Base-by-base conservation (phyloP, 768 basidiomycete species). In the Lactarius vividus region DNA sequence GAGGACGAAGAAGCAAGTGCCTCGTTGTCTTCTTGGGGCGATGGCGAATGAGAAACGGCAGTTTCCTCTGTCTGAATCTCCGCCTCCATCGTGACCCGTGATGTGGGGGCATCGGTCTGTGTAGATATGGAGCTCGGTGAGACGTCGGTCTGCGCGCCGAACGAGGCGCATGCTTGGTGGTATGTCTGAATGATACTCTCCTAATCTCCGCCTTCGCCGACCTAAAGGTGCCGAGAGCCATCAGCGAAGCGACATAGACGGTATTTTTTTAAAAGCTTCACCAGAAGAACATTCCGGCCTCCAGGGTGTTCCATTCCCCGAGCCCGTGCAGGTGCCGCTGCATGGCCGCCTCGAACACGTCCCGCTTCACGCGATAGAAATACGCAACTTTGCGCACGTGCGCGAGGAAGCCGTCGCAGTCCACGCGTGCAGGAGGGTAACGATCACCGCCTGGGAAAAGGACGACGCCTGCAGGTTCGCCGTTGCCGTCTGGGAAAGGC, bases 231-330 rank as follows among this genome's bases (percentile, higher is more conserved):
- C 7, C 6, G 13, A 23, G 18, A 7, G 5, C 11, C 10, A 10
- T 56, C 23, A 54, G 53, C 15, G 7, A 6, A 4, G 26, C 28
- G 37, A 13, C 13, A 13, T 35, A 9, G 53, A 5, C 1, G 8
- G 42, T 31, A n/a, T 42, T 20, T 13, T 20, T 44, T 44, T 6
- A 40, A 64, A 59, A 62, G 68, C 79, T 85, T 28, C 44, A 88
- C 90, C 92, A 96, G 74, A 93, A 87, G 80, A 96, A 96, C 91
- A 96, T 91, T 69, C 92, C 91, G 28, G 90, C 85, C 71, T 88
- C 86, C 9, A 91, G 92, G 0, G 79, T 75, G 62, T 73, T 78
- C 88, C 88, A 90, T 74, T 88, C 85, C n/a, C 86, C 93, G 37
- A 95, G 79, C 3, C 87, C 92, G 57, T 79, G 77, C 23, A 97